phyloP scores from a whole-genome alignment of 1,139 yeast genomes.

The Oligophagozyma castellii region DNA sequence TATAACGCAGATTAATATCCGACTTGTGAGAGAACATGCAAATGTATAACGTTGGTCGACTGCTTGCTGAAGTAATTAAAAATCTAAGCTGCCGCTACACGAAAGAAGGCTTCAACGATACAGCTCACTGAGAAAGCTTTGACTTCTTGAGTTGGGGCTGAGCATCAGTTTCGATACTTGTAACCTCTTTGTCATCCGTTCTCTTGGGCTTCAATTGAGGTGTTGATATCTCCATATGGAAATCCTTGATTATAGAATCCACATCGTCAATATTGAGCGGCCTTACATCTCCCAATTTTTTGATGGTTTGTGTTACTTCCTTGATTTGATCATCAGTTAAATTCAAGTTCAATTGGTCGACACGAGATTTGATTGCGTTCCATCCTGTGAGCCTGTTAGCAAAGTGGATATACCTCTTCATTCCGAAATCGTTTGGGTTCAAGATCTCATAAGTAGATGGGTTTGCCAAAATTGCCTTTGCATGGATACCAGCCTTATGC shows the following conservation, averaged over 20 bases:
- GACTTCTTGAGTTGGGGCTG: no score
- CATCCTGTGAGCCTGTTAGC: slow-evolving; percentile 97
- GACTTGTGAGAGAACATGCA: no score
- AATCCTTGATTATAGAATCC: slow-evolving; percentile 90
- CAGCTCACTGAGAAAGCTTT: no score
- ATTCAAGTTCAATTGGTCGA: slow-evolving; percentile 85
- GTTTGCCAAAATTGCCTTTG: slow-evolving; percentile 95
- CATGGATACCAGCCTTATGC: slow-evolving; percentile 98
- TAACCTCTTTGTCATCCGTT: not conserved
- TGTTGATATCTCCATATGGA: slow-evolving; percentile 54
- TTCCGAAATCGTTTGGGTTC: slow-evolving; percentile 89
- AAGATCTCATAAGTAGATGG: slow-evolving; percentile 96
- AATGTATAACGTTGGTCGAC: no score
- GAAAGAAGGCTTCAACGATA: no score
- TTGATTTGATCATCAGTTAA: slow-evolving; percentile 88
- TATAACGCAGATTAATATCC: no score
- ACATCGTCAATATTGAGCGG: slow-evolving; percentile 93
- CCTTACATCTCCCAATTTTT: slow-evolving; percentile 89
- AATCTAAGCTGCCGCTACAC: no score
- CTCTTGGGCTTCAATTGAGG: slow-evolving; percentile 20
- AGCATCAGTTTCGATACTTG: not conserved
- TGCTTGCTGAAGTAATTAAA: no score
- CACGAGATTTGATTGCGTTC: slow-evolving; percentile 98
- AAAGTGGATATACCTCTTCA: slow-evolving; percentile 89
- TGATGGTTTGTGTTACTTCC: slow-evolving; percentile 88